Percentiles rank a stretch among this genome's conserved stretches.
Conservation (phyloP, 2,329 filamentous ascomycete species). For the Colletotrichum aenigma region DNA sequence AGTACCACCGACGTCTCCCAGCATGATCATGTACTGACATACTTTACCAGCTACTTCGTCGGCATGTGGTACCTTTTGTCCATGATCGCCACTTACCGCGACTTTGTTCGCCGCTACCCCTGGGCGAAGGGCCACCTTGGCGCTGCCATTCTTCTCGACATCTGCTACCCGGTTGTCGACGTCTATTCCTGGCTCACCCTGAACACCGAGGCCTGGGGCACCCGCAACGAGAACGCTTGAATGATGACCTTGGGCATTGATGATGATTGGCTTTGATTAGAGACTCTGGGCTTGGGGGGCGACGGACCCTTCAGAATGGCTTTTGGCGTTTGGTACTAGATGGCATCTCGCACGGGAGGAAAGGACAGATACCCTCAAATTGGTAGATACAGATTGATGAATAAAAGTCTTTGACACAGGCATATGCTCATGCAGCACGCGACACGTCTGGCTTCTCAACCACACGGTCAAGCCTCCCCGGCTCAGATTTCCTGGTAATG, state of each 20-base stretch:
- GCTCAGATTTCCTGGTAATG: neutral
- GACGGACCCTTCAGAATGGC: neutral
- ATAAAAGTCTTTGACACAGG: neutral
- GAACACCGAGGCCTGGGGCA: constrained; percentile 6
- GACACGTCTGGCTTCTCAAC: neutral
- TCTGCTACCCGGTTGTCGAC: constrained; percentile 6
- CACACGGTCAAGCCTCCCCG: neutral
- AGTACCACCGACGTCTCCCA: neutral
- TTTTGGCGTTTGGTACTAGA: neutral
- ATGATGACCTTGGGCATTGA: neutral
- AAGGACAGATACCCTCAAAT: neutral
- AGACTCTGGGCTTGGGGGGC: neutral
- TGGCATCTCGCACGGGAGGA: neutral
- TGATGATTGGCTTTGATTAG: neutral
- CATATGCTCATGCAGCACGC: rapidly evolving
- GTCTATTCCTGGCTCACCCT: constrained; percentile 15
- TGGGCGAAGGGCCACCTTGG: neutral
- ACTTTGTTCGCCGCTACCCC: constrained; percentile 9
- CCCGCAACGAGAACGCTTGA: neutral
- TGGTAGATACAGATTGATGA: neutral
- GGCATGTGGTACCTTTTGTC: constrained; percentile 8
- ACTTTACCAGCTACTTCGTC: neutral
- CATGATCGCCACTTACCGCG: neutral
- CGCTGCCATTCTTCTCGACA: constrained; percentile 13
- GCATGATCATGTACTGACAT: neutral